phyloP scores from a whole-genome alignment of 129 eudicot genomes.

The Flaveria trinervia region DNA sequence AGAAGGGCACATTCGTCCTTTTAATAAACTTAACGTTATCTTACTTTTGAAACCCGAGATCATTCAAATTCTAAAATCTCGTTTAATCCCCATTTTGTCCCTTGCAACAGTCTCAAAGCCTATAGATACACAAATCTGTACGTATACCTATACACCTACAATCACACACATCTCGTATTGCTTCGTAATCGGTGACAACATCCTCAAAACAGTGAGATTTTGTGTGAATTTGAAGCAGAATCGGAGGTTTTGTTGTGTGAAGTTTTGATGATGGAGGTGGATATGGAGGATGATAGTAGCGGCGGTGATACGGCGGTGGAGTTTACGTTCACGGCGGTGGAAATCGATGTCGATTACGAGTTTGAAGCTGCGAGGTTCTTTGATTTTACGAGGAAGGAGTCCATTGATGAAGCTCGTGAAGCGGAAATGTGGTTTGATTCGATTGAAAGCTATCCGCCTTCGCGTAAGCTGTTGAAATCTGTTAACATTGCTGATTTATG shows the following conservation, averaged over 20 bases:
- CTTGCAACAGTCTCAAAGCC: conserved; percentile 25
- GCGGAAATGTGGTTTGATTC: conserved; percentile 83
- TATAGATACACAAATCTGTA: conserved; percentile 34
- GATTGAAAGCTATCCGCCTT: conserved; percentile 71
- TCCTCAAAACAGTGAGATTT: conserved; percentile 34
- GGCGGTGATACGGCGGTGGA: conserved; percentile 36
- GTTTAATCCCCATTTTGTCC: conserved; percentile 22
- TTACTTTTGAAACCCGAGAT: conserved; percentile 29
- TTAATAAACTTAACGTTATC: conserved; percentile 32
- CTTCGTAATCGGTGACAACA: conserved; percentile 9
- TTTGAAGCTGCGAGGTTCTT: conserved; percentile 71
- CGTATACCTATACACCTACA: conserved; percentile 13
- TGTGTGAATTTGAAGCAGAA: conserved; percentile 15
- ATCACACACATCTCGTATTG: conserved; percentile 19
- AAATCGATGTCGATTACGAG: conserved; percentile 90
- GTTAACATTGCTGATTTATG: conserved; percentile 17
- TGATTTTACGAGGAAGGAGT: conserved; percentile 67
- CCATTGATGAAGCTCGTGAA: conserved; percentile 52
- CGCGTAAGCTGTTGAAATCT: conserved; percentile 61
- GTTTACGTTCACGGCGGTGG: conserved; percentile 66
- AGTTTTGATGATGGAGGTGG: conserved; percentile 37
- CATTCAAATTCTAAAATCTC: conserved; percentile 34
- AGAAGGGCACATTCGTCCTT: conserved; percentile 32
- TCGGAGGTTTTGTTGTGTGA: conserved; percentile 22
- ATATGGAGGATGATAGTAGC: conserved; percentile 38